These are phyloP conservation scores for Clarireedia homoeocarpa DNA, from an alignment of 2,329 filamentous ascomycete species.

Conservation along the genomic window DNA sequence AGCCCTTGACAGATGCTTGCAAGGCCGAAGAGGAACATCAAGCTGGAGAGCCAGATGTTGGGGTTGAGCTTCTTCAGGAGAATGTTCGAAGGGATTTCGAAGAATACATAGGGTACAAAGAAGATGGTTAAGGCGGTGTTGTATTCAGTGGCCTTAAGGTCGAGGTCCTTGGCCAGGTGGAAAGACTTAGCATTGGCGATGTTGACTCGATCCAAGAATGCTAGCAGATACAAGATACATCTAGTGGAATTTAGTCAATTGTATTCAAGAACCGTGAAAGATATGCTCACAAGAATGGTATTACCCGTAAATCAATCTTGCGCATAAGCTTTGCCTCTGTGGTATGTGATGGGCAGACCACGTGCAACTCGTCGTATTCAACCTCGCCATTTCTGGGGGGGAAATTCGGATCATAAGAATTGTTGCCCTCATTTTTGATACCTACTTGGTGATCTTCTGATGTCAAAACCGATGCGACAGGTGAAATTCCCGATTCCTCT, in stretches of 20 bases:
- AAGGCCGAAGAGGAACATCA: conserved; percentile 62
- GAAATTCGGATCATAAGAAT: conserved; percentile 22
- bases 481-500: conserved; percentile 1
- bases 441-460: conserved; percentile 17
- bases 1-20: conserved; percentile 29
- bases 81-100: conserved; percentile 67
- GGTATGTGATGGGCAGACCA: conserved; percentile 28
- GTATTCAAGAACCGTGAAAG: not conserved
- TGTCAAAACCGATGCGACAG: not conserved
- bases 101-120: conserved; percentile 69
- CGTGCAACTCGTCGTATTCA: conserved; percentile 23
- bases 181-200: conserved; percentile 72
- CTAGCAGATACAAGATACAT: conserved; percentile 60
- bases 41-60: conserved; percentile 65
- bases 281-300: conserved; percentile 54
- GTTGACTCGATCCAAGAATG: conserved; percentile 67
- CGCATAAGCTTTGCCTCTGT: conserved; percentile 55
- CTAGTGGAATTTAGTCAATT: not conserved
- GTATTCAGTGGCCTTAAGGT: conserved; percentile 53
- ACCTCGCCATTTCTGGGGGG: not conserved
- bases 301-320: conserved; percentile 63
- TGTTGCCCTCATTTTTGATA: conserved; percentile 17
- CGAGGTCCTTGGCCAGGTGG: conserved; percentile 53
- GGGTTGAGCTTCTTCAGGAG: conserved; percentile 61
- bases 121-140: conserved; percentile 75